Evolutionary conservation across 1,284 basidiomycete genomes (phyloP).

Genomic region (Rhodotorula sp.): DNA sequence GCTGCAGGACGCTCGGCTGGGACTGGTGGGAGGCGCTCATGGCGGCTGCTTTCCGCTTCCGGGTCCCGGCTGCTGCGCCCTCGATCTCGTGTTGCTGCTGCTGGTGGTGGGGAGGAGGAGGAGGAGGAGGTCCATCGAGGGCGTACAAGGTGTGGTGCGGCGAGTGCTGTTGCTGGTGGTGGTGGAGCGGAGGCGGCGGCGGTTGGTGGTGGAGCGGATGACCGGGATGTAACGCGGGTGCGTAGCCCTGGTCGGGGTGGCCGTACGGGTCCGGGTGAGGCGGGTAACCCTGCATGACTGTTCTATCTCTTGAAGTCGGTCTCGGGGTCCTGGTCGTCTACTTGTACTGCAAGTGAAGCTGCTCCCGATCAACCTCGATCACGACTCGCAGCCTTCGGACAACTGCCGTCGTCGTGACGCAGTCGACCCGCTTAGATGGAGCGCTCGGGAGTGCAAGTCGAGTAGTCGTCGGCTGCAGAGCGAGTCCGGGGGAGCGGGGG

Average conservation of each 20-base stretch:
- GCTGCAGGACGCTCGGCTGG: background rate
- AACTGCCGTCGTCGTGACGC: too few relatives aligned
- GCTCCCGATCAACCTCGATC: too few relatives aligned
- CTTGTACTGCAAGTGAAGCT: background rate
- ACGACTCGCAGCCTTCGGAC: too few relatives aligned
- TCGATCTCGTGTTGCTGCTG: constrained; percentile 2
- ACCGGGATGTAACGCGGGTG: background rate
- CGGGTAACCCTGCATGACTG: constrained; percentile 14
- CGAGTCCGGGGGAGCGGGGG: too few relatives aligned
- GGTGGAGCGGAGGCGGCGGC: background rate
- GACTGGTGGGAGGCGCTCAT: constrained; percentile 7
- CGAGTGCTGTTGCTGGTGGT: background rate
- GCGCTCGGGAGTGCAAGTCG: too few relatives aligned
- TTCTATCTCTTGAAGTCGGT: background rate
- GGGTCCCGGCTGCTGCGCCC: background rate
- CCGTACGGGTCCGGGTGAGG: constrained; percentile 8
- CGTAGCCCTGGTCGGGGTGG: background rate
- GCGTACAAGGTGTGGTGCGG: background rate
- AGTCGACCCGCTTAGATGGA: too few relatives aligned
- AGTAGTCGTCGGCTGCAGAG: too few relatives aligned
- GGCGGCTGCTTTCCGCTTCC: constrained; percentile 22
- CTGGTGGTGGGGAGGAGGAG: background rate
- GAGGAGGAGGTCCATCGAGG: background rate
- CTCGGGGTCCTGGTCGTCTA: too few relatives aligned
- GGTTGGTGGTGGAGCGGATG: background rate